A percentile compares a stretch with the other conserved stretches of the same genome.
Conservation (phyloP, 2,329 filamentous ascomycete genomes). For the Sclerotinia trifoliorum region DNA sequence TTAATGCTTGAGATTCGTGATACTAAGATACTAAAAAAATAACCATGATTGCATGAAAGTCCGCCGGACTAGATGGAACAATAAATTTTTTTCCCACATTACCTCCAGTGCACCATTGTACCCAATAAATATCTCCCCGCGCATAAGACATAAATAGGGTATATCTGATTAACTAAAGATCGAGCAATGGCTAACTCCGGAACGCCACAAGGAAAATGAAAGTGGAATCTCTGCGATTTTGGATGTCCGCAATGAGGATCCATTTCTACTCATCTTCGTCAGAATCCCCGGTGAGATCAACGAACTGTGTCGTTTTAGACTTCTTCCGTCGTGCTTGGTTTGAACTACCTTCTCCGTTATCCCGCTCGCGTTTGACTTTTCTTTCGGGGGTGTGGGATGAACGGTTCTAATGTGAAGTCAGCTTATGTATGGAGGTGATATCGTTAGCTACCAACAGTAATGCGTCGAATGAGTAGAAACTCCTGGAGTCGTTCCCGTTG, state of each 20-base stretch:
- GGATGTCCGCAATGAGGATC: not conserved
- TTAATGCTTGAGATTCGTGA: not conserved
- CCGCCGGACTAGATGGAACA: not conserved
- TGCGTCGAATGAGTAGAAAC: slow-evolving; percentile 19
- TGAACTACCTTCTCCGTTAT: not conserved
- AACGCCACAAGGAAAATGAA: not conserved
- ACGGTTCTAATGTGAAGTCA: not conserved
- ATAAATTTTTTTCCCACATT: too few relatives aligned
- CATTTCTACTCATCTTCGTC: not conserved
- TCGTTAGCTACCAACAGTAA: not conserved
- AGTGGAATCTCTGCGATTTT: not conserved
- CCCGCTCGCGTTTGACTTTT: slow-evolving; percentile 15
- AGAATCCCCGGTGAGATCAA: slow-evolving; percentile 15
- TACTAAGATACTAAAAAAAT: too few relatives aligned
- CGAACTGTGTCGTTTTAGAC: not conserved
- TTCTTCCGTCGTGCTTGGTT: not conserved
- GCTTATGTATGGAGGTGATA: not conserved
- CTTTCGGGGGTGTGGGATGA: not conserved
- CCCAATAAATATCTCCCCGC: not conserved
- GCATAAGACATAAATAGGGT: not conserved
- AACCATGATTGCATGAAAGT: not conserved
- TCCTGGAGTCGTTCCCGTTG: slow-evolving; percentile 7
- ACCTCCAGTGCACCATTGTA: not conserved
- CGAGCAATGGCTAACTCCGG: not conserved
- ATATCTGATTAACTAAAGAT: not conserved